Conservation (phyloP, 1,284 basidiomycete species). For the Ceratobasidium sp. region DNA sequence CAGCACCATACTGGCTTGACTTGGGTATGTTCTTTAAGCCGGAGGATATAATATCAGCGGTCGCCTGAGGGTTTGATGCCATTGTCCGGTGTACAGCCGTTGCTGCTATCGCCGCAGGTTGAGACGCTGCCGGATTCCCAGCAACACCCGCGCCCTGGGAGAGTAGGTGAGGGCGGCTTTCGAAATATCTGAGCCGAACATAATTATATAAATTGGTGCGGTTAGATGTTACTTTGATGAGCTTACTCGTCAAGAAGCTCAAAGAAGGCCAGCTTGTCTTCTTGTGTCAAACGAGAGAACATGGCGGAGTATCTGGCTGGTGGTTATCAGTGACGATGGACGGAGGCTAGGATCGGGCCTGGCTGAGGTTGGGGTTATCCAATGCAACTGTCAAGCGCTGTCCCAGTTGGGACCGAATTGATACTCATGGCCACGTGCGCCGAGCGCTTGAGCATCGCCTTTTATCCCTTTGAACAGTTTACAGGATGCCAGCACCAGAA, state of each 20-base stretch:
- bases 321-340: too few relatives aligned
- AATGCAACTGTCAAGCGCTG: background rate
- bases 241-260: constrained; percentile 43
- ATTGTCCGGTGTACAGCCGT: constrained; percentile 60
- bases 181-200: constrained; percentile 66
- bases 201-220: background rate
- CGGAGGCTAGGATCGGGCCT: background rate
- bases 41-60: constrained; percentile 54
- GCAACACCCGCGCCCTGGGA: constrained; percentile 43
- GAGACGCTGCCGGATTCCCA: constrained; percentile 40
- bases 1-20: constrained; percentile 46
- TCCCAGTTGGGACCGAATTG: background rate
- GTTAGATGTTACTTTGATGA: background rate
- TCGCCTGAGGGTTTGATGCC: constrained; percentile 55
- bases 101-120: constrained; percentile 49
- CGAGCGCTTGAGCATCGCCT: background rate
- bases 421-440: background rate
- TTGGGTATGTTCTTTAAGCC: constrained; percentile 52
- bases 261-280: constrained; percentile 44
- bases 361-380: background rate
- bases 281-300: constrained; percentile 42
- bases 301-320: constrained; percentile 1
- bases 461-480: background rate
- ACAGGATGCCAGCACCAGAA: too few relatives aligned
- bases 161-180: constrained; percentile 72